Evolutionary conservation across 345 rosid genomes (phyloP).

Genomic region (Citrus medica): DNA sequence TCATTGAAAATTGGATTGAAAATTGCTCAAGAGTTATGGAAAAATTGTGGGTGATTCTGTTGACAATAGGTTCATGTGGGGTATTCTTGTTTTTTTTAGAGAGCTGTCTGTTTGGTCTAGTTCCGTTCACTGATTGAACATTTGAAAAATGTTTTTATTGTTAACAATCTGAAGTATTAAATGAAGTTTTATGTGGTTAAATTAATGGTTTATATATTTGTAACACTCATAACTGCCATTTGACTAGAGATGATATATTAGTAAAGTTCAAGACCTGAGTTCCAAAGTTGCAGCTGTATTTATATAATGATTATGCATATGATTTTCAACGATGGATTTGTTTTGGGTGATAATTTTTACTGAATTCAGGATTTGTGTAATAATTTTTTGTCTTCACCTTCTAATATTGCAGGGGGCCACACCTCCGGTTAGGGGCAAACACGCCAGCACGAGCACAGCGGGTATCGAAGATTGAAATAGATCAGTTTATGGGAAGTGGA

Average conservation of each 20-base stretch:
- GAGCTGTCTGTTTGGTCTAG: not conserved
- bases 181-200: not conserved
- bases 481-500: conserved; percentile 28
- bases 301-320: not conserved
- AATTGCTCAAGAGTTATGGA: not conserved
- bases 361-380: not conserved
- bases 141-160: not conserved
- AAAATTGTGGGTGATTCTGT: not conserved
- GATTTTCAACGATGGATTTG: not conserved
- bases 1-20: not conserved
- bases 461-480: conserved; percentile 29
- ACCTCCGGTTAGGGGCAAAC: conserved; percentile 46
- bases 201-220: not conserved
- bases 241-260: not conserved
- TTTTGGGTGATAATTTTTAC: not conserved
- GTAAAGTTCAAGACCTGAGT: not conserved
- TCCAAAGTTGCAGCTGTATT: not conserved
- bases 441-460: conserved; percentile 57
- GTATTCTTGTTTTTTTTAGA: not conserved
- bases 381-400: not conserved
- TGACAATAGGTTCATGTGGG: not conserved
- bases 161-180: not conserved
- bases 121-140: not conserved
- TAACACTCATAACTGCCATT: not conserved
- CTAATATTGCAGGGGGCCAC: conserved; percentile 39